A percentile compares a stretch with the other conserved stretches of the same genome.
Evolutionary conservation across 1,284 basidiomycete genomes (phyloP).

Genomic region (Irpex sp.): DNA sequence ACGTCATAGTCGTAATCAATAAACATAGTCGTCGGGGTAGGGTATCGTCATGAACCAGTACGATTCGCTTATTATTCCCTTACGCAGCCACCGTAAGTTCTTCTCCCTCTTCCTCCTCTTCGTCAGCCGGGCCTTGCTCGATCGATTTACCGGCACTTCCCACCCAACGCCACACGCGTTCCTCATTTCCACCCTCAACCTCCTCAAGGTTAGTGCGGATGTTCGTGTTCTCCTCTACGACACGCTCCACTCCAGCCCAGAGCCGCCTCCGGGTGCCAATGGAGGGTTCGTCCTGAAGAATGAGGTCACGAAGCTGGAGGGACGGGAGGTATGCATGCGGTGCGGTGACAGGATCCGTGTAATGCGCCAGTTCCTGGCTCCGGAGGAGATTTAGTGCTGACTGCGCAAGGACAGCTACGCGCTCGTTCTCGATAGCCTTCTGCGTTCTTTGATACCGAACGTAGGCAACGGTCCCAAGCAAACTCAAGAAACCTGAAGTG

Average conservation of each 20-base stretch:
- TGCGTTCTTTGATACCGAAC: slow-evolving; percentile 41
- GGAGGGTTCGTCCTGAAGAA: slow-evolving; percentile 82
- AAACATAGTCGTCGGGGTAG: neutral
- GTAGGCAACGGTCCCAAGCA: slow-evolving; percentile 20
- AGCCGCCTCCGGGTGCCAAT: slow-evolving; percentile 64
- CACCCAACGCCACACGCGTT: slow-evolving; percentile 83
- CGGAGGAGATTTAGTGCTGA: slow-evolving; percentile 79
- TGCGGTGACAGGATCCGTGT: slow-evolving; percentile 78
- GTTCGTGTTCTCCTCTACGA: slow-evolving; percentile 95
- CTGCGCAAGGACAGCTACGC: slow-evolving; percentile 75
- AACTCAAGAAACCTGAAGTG: slow-evolving; percentile 21
- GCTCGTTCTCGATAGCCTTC: slow-evolving; percentile 61
- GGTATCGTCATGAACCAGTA: neutral
- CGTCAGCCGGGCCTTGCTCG: slow-evolving; percentile 16
- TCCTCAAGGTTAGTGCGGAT: slow-evolving; percentile 88
- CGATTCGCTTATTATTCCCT: neutral
- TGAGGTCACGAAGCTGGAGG: slow-evolving; percentile 86
- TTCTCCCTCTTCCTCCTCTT: neutral
- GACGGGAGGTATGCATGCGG: slow-evolving; percentile 84
- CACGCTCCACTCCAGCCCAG: slow-evolving; percentile 84
- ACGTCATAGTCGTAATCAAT: slow-evolving; percentile 2
- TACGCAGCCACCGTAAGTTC: slow-evolving; percentile 7
- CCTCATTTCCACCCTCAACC: slow-evolving; percentile 83
- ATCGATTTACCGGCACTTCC: slow-evolving; percentile 42
- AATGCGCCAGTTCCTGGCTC: slow-evolving; percentile 83